Base-by-base conservation (phyloP, 1,284 basidiomycete genomes). In the Vanrija sp. region DNA sequence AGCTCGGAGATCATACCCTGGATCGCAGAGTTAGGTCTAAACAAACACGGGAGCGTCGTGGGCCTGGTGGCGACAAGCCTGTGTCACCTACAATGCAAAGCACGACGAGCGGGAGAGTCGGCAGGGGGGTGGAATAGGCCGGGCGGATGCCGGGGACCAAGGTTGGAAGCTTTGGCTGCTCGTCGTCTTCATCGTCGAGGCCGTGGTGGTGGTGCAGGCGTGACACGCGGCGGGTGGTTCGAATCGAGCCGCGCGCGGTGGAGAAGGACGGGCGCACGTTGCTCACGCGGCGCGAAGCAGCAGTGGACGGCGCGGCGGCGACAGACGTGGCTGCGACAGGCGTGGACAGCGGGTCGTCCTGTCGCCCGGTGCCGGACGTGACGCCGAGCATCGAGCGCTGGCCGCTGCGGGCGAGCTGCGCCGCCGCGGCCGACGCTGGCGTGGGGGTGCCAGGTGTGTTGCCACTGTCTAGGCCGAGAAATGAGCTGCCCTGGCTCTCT, bases 1-100 rank as follows among this genome's bases (percentile, higher is more conserved):
- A 96, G 93, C 76, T 97, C 93, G 45, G 91, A 91, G 16, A 95
- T 82, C 86, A 96, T 89, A 1, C 88, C 88, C 87, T 93, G 65
- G 16, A 63, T 28, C 28, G 28, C 28, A 39, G 10, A 43, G 28
- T 43, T 16, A 46, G 29, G 15, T 23, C 21, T 5, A 9, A 42
- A 6, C 21, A 29, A 46, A 46, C 19, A 51, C 38, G 28, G 23
- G 40, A 42, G 9, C 21, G 38, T 12, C 16, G 34, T 26, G 38
- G 10, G 8, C 52, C 23, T 19, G 28, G 4, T 21, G 19, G 34
- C 34, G 34, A 34, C 34, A 34, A 34, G 34, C 15, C 40, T 2
- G 15, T 10, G 38, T 3, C 34, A 78, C 85, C 73, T 71, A 92
- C 91, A 58, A 95, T 92, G 50, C 90, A 94, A 44, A 97, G 78